Conservation (phyloP, 148 eudicot genomes). For the Rhododendron williamsianum region DNA sequence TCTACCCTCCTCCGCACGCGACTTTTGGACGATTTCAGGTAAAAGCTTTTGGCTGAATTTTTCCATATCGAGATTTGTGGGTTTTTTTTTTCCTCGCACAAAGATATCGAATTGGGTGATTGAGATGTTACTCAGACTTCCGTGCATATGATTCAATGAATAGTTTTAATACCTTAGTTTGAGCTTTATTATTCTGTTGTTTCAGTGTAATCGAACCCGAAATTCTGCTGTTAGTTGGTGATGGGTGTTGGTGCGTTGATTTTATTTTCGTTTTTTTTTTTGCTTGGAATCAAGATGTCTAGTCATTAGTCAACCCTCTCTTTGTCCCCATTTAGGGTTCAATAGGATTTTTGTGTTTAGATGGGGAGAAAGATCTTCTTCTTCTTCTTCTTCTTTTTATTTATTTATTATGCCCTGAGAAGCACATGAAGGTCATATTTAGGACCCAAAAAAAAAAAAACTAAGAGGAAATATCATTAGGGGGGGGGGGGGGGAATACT, state of each 20-base stretch:
- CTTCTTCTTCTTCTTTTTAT: not conserved
- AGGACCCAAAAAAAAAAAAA: not conserved
- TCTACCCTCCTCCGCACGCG: not conserved
- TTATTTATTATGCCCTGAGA: not conserved
- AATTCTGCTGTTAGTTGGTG: not conserved
- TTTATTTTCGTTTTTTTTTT: not conserved
- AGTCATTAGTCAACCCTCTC: not conserved
- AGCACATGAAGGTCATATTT: not conserved
- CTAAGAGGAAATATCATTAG: not conserved
- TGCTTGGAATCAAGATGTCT: not conserved
- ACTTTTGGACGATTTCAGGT: not conserved
- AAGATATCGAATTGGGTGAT: not conserved
- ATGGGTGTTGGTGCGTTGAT: not conserved
- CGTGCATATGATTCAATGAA: not conserved
- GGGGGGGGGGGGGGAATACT: not conserved
- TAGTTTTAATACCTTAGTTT: not conserved
- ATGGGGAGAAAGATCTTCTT: not conserved
- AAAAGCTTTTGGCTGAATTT: not conserved
- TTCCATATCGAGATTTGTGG: not conserved
- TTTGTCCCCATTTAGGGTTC: not conserved
- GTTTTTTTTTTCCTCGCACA: not conserved
- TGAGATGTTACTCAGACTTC: too few relatives aligned
- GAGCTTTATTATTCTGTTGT: not conserved
- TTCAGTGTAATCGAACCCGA: not conserved
- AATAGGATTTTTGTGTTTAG: not conserved